Percentiles rank a stretch among this genome's conserved stretches.
Evolutionary conservation across 1,139 yeast species (phyloP).

Genomic region (Casaregolazyma suthepensis): DNA sequence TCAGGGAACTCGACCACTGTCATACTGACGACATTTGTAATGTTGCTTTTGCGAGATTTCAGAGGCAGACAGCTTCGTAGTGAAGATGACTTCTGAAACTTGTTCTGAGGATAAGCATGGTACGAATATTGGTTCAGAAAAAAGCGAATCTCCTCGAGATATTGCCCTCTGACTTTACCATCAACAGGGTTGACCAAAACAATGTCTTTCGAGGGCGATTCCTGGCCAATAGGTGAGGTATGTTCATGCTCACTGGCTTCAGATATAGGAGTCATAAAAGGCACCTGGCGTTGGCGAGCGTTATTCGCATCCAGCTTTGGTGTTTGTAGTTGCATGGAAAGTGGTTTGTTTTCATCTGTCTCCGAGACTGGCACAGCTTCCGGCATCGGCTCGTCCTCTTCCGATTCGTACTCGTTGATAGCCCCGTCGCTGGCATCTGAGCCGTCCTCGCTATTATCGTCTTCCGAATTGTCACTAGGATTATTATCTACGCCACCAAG

Average conservation of each 20-base stretch:
- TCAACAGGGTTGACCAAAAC: conserved; percentile 9
- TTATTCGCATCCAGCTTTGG: conserved; percentile 5
- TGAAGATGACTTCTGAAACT: not conserved
- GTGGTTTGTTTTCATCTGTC: conserved; percentile 12
- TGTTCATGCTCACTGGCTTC: conserved; percentile 28
- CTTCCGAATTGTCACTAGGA: conserved; percentile 16
- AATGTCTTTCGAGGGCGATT: conserved; percentile 1
- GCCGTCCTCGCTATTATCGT: conserved; percentile 26
- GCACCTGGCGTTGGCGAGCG: conserved; percentile 5
- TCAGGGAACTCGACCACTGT: conserved; percentile 17
- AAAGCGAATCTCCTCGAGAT: not conserved
- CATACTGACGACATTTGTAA: conserved; percentile 1
- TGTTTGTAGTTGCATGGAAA: conserved; percentile 15
- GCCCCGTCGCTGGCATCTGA: conserved; percentile 30
- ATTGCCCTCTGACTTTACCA: not conserved
- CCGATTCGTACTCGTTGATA: conserved; percentile 10
- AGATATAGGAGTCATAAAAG: conserved; percentile 32
- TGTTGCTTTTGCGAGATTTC: conserved; percentile 1
- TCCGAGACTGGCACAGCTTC: conserved; percentile 16
- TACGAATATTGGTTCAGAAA: not conserved
- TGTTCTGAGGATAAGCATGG: not conserved
- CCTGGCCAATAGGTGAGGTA: conserved; percentile 12
- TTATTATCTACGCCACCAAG: conserved; percentile 26
- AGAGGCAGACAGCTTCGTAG: conserved; percentile 4
- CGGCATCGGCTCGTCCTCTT: conserved; percentile 1